Conservation (phyloP, 2,329 filamentous ascomycete genomes). For the Fusarium gaditjirri region DNA sequence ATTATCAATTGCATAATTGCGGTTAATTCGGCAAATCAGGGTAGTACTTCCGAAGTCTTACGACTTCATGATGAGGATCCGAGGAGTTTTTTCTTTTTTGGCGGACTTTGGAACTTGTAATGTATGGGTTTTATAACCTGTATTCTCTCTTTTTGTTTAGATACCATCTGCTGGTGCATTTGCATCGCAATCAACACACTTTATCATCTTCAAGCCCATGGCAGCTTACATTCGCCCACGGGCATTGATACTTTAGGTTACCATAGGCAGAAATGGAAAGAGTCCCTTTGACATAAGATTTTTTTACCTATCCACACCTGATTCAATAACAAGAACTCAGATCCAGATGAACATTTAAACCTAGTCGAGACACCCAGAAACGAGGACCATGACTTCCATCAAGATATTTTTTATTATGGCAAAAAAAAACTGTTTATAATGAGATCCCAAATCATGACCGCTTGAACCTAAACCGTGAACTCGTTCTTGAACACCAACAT, state of each 20-base stretch:
- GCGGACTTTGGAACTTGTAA: constrained; percentile 32
- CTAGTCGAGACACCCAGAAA: neutral
- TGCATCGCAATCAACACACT: constrained; percentile 23
- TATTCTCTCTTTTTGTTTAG: constrained; percentile 41
- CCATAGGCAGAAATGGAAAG: neutral
- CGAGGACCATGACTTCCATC: neutral
- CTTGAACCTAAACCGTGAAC: constrained; percentile 39
- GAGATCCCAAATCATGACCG: constrained; percentile 38
- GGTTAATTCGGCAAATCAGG: neutral
- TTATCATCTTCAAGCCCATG: constrained; percentile 3
- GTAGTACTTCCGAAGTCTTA: neutral
- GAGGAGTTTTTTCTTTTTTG: constrained; percentile 39
- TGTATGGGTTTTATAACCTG: constrained; percentile 19
- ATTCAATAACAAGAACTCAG: neutral
- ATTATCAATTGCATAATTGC: neutral
- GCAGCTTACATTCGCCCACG: neutral
- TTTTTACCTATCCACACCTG: neutral
- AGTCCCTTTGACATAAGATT: neutral
- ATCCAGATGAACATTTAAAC: neutral
- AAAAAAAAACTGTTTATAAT: constrained; percentile 25
- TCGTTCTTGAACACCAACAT: constrained; percentile 35
- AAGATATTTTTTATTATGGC: constrained; percentile 15
- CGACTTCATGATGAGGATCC: constrained; percentile 17
- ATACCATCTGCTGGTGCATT: constrained; percentile 41
- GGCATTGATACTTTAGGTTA: neutral